phyloP scores from a whole-genome alignment of 1,284 basidiomycete species.

The Chiua sp. region DNA sequence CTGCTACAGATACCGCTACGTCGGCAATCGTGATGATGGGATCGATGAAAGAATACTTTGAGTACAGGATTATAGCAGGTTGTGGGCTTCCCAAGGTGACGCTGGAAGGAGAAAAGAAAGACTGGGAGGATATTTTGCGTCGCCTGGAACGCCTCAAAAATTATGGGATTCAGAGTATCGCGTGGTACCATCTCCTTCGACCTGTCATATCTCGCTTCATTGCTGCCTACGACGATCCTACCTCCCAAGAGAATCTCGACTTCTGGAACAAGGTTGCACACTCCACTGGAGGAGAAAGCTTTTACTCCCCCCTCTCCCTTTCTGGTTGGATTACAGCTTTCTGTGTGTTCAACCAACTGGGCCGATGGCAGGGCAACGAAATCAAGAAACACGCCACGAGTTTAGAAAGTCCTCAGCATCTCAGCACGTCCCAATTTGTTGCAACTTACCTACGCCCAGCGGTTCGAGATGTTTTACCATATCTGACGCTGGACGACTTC shows the following conservation, averaged over 20 bases:
- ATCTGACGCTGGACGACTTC: not conserved
- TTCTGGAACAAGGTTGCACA: constrained; percentile 46
- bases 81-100: constrained; percentile 57
- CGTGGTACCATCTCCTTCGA: constrained; percentile 46
- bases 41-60: constrained; percentile 46
- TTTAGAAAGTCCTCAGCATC: too few species aligned
- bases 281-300: constrained; percentile 33
- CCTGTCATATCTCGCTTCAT: constrained; percentile 45
- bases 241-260: constrained; percentile 32
- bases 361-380: not conserved
- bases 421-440: too few species aligned
- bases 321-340: constrained; percentile 50
- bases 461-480: not conserved
- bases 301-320: constrained; percentile 32
- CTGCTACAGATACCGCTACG: constrained; percentile 43
- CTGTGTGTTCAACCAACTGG: not conserved
- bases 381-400: not conserved
- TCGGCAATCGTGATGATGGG: constrained; percentile 52
- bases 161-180: constrained; percentile 42
- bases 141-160: constrained; percentile 42
- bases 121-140: constrained; percentile 42
- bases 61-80: constrained; percentile 32
- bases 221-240: constrained; percentile 44
- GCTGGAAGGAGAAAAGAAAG: constrained; percentile 42
- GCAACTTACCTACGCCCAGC: too few species aligned